Evolutionary conservation across 2,329 filamentous ascomycete species (phyloP).

Genomic region (Thelonectria blattea): DNA sequence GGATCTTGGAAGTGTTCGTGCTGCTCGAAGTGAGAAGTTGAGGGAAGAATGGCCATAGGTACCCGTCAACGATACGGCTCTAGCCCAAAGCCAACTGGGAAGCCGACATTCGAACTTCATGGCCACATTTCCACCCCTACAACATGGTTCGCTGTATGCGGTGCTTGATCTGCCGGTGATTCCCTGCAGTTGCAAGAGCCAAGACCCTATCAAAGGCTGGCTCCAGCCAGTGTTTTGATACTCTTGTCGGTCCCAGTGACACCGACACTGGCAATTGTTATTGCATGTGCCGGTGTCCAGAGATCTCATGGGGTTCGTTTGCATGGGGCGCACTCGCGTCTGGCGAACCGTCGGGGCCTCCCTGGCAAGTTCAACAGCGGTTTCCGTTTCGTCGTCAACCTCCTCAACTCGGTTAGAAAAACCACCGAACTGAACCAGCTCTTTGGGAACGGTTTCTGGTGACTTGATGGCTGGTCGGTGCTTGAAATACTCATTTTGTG

Average conservation of each 20-base stretch:
- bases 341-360: background rate
- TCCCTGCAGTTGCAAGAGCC: fast-evolving
- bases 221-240: slow-evolving; percentile 2
- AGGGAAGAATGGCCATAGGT: background rate
- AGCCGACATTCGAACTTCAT: slow-evolving; percentile 9
- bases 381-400: background rate
- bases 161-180: fast-evolving
- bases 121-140: background rate
- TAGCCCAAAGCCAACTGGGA: slow-evolving; percentile 26
- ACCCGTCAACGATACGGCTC: background rate
- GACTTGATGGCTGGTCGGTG: background rate
- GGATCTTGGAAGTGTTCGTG: fast-evolving
- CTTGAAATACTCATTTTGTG: background rate
- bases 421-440: background rate
- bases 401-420: background rate
- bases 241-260: background rate
- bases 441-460: background rate
- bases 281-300: background rate
- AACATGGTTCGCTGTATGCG: slow-evolving; percentile 8
- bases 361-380: background rate
- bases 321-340: background rate
- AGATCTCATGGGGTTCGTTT: background rate
- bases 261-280: slow-evolving; percentile 12
- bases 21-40: background rate
- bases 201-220: slow-evolving; percentile 1